Conservation (phyloP, 495 filamentous ascomycete species). For the Penicillium soppii region DNA sequence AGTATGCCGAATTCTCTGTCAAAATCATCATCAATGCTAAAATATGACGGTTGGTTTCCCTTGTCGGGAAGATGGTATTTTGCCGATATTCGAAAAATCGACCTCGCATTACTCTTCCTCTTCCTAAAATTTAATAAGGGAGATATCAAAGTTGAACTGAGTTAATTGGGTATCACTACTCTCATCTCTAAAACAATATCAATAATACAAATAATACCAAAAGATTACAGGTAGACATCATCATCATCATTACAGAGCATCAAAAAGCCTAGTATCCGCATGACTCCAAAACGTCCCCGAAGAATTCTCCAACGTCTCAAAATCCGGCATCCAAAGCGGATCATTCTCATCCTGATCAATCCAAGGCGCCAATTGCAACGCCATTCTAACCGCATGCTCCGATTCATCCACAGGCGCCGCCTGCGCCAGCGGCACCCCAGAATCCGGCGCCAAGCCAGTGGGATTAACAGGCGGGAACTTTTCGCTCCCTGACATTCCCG, state of each 20-base stretch:
- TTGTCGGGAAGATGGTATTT: too few relatives aligned
- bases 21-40: too few relatives aligned
- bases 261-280: slow-evolving; percentile 34
- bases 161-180: background rate
- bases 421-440: slow-evolving; percentile 11
- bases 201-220: background rate
- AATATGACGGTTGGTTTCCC: too few relatives aligned
- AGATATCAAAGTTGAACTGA: too few relatives aligned
- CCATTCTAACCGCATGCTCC: slow-evolving; percentile 44
- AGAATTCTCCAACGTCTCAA: slow-evolving; percentile 43
- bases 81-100: too few relatives aligned
- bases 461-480: slow-evolving; percentile 14
- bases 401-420: slow-evolving; percentile 10
- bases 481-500: slow-evolving; percentile 17
- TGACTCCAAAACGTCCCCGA: slow-evolving; percentile 37
- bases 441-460: slow-evolving; percentile 13
- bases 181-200: background rate
- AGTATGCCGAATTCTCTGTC: too few relatives aligned
- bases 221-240: too few relatives aligned
- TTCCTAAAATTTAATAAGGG: too few relatives aligned
- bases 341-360: slow-evolving; percentile 43
- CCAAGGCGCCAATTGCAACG: slow-evolving; percentile 46
- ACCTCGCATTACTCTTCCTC: too few relatives aligned
- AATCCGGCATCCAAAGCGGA: slow-evolving; percentile 49
- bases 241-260: slow-evolving; percentile 33